These are phyloP conservation scores for Hymenochaete sp. DNA, from an alignment of 1,284 basidiomycete genomes.

Conservation along the genomic window DNA sequence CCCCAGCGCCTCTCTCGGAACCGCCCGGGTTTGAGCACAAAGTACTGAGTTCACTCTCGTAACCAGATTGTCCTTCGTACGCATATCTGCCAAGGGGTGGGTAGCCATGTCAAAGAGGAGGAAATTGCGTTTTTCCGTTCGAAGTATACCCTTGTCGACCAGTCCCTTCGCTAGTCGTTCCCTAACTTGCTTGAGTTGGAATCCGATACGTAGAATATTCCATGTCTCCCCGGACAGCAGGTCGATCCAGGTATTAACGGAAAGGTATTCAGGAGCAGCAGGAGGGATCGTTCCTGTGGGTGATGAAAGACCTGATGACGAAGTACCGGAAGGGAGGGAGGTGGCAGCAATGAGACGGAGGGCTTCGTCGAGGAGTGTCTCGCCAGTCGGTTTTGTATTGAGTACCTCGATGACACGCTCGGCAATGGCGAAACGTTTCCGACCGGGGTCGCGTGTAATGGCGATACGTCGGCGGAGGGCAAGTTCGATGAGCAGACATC, in stretches of 20 bases:
- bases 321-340: not conserved
- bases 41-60: constrained; percentile 68
- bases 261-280: constrained; percentile 44
- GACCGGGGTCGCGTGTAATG: constrained; percentile 75
- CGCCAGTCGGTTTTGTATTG: constrained; percentile 85
- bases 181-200: constrained; percentile 94
- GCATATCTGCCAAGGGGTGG: constrained; percentile 87
- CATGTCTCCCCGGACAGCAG: constrained; percentile 92
- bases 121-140: constrained; percentile 95
- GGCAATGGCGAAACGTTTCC: constrained; percentile 66
- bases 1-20: constrained; percentile 66
- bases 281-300: constrained; percentile 14
- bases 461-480: constrained; percentile 86
- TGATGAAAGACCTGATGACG: constrained; percentile 22
- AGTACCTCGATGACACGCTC: constrained; percentile 88
- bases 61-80: constrained; percentile 80
- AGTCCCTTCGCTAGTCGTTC: constrained; percentile 95
- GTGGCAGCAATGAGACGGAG: constrained; percentile 76
- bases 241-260: constrained; percentile 91
- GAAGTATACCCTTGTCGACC: constrained; percentile 94
- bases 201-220: constrained; percentile 98
- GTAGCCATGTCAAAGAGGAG: constrained; percentile 98
- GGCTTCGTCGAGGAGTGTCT: constrained; percentile 93
- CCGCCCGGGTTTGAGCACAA: constrained; percentile 75
- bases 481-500: constrained; percentile 91